Evolutionary conservation across 2,329 filamentous ascomycete genomes (phyloP).

Genomic region (Aspergillus hortae): DNA sequence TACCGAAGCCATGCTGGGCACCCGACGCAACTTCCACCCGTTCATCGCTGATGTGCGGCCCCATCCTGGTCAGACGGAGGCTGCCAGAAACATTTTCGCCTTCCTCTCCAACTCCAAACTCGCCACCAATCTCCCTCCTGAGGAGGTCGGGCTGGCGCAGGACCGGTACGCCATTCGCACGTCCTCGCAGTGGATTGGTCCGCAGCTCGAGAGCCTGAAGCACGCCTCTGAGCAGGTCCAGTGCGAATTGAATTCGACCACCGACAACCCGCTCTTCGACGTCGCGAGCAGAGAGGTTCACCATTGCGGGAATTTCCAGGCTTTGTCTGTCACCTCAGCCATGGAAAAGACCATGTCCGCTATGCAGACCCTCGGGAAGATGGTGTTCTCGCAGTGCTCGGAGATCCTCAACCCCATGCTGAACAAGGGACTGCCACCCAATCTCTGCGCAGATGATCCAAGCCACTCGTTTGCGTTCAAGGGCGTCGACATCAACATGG

Average conservation of each 20-base stretch:
- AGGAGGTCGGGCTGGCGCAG: slow-evolving; percentile 47
- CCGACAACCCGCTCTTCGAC: slow-evolving; percentile 64
- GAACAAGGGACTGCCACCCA: slow-evolving; percentile 62
- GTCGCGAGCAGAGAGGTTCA: slow-evolving; percentile 42
- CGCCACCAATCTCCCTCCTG: slow-evolving; percentile 19
- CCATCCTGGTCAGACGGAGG: slow-evolving; percentile 59
- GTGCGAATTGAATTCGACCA: slow-evolving; percentile 63
- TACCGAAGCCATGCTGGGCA: slow-evolving; percentile 57
- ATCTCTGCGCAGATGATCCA: slow-evolving; percentile 55
- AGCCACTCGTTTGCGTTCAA: slow-evolving; percentile 59
- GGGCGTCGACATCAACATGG: slow-evolving; percentile 63
- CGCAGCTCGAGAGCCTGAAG: slow-evolving; percentile 60
- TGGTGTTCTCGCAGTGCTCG: slow-evolving; percentile 60
- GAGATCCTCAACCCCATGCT: slow-evolving; percentile 60
- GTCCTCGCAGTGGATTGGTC: slow-evolving; percentile 65
- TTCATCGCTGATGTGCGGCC: slow-evolving; percentile 59
- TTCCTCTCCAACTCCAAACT: slow-evolving; percentile 52
- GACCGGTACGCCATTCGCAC: slow-evolving; percentile 65
- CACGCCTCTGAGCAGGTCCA: slow-evolving; percentile 56
- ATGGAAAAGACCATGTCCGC: slow-evolving; percentile 58
- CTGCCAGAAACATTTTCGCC: slow-evolving; percentile 51
- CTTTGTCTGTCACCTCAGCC: slow-evolving; percentile 58
- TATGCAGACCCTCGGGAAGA: slow-evolving; percentile 56
- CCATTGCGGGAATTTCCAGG: slow-evolving; percentile 68
- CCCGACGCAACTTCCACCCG: slow-evolving; percentile 53